Evolutionary conservation across 257 asterid species (phyloP), one percentile per base, ranked within the genome.

Genomic region (Phtheirospermum japonicum): DNA sequence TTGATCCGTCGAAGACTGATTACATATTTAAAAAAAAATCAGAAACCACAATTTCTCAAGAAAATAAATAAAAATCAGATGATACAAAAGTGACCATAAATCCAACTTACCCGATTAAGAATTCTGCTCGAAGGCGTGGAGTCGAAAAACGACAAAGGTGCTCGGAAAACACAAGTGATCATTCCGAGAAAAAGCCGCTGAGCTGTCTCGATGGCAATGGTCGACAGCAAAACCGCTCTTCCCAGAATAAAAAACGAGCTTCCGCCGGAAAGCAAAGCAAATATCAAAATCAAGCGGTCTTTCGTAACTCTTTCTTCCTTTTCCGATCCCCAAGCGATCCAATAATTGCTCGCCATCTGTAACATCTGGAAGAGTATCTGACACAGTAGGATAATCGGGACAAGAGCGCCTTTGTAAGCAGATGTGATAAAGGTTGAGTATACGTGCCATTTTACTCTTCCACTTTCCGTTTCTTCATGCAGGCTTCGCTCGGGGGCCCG

Each of bases 101-200:
- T 6, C 14, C 23, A 7, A 48, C 53, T 48, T 4, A 48, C 53
- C 26, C 53, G 53, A 48, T 48, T 48, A 18, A 48, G 53, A 48
- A 48, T 16, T 48, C 53, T 48, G 53, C 53, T 48, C 1, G 53
- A 48, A 48, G 53, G 53, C 53, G 53, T 48, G 53, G 53, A 48
- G 53, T 48, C 53, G 3, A 48, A 48, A 18, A 48, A 48, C 53
- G 53, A 48, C 7, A 48, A 18, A 48, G 53, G 53, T 19, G 53
- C 53, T 48, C 53, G 26, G 53, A 48, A 48, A 48, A 48, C 28
- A 48, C 20, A 48, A 7, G 9, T 48, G 53, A 48, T 48, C 53
- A 48, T 48, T 17, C 53, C 53, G n/a, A n/a, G 53, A 19, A 48
- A 48, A 48, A 48, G 53, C 8, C 53, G 20, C 53, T 48, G 53